Conservation (phyloP, 164 flowering plant genomes). For the Magnolia changhungtana region DNA sequence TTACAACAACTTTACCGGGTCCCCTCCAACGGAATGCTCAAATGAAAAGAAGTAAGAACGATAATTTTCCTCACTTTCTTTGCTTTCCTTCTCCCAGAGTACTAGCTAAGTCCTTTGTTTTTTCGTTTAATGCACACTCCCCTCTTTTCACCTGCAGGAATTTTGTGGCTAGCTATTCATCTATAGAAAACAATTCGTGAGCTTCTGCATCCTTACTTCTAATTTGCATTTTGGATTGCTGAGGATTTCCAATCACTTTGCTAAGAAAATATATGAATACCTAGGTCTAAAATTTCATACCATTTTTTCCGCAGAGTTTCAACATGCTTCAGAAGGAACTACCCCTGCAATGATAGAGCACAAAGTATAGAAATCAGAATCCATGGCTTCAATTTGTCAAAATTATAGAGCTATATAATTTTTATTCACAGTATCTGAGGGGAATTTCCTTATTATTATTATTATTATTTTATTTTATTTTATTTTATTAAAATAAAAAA, state of each 20-base stretch:
- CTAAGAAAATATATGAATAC: background rate
- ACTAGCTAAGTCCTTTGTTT: background rate
- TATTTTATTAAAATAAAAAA: no score
- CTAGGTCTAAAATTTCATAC: background rate
- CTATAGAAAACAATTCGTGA: slow-evolving; percentile 37
- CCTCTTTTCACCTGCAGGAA: slow-evolving; percentile 39
- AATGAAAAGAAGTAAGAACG: slow-evolving; percentile 3
- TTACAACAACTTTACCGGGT: slow-evolving; percentile 59
- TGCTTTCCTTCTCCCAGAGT: background rate
- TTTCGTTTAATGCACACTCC: background rate
- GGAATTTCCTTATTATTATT: background rate
- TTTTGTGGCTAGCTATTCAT: slow-evolving; percentile 38
- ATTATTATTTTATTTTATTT: no score
- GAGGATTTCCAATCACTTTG: background rate
- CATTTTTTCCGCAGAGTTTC: slow-evolving; percentile 20
- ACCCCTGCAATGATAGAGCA: slow-evolving; percentile 46
- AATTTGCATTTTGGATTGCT: background rate
- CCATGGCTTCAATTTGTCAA: background rate
- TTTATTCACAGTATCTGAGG: background rate
- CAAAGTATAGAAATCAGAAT: slow-evolving; percentile 31
- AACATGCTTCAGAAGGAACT: slow-evolving; percentile 64
- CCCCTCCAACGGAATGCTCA: slow-evolving; percentile 8
- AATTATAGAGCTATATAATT: background rate
- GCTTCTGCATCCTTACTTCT: background rate
- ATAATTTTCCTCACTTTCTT: background rate